Conservation (phyloP, 2,329 filamentous ascomycete species). For the Verticillium klebahnii region DNA sequence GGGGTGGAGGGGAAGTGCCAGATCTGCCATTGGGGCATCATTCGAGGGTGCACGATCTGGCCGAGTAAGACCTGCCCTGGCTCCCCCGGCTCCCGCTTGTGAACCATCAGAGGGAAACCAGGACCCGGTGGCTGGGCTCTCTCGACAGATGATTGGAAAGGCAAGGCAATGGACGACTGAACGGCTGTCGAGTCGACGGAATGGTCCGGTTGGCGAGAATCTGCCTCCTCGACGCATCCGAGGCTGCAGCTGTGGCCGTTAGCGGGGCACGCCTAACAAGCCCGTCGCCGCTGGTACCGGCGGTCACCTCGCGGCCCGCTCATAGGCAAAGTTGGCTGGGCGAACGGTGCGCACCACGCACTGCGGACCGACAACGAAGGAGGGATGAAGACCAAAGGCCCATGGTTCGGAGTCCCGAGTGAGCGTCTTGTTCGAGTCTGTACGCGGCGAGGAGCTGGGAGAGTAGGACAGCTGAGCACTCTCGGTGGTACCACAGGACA, state of each 20-base stretch:
- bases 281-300: too few relatives aligned
- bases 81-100: neutral
- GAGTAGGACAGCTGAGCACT: neutral
- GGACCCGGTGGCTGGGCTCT: neutral
- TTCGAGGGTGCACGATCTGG: conserved; percentile 10
- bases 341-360: neutral
- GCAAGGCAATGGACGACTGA: neutral
- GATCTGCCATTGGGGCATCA: conserved; percentile 6
- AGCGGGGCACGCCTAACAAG: neutral
- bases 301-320: too few relatives aligned
- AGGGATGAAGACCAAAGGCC: neutral
- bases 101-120: neutral
- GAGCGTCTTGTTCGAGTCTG: neutral
- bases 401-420: neutral
- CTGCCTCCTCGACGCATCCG: neutral
- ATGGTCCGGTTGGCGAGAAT: neutral
- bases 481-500: neutral
- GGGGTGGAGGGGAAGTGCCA: conserved; percentile 1
- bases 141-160: neutral
- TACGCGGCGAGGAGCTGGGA: neutral
- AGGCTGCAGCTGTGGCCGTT: neutral
- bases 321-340: neutral
- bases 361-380: neutral
- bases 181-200: neutral
- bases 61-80: conserved; percentile 2